Evolutionary conservation across 78 protist genomes (phyloP).

Genomic region (Dictyostelium capitatum): DNA sequence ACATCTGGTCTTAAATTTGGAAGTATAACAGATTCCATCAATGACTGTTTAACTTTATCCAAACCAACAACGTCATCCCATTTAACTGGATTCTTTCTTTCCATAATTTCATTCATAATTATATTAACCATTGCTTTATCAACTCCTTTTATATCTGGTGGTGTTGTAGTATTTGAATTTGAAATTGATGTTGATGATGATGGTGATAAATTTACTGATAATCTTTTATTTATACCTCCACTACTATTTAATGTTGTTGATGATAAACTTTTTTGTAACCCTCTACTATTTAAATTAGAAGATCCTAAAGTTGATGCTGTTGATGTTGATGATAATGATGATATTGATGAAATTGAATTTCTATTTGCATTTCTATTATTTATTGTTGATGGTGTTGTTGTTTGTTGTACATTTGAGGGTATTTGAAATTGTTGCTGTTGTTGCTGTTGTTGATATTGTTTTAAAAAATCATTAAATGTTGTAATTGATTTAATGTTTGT

Average conservation of each 20-base stretch:
- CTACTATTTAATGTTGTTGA: background rate
- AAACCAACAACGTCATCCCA: constrained; percentile 83
- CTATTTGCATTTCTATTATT: constrained; percentile 4
- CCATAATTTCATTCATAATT: constrained; percentile 83
- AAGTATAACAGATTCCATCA: constrained; percentile 83
- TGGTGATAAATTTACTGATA: background rate
- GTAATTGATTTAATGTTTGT: background rate
- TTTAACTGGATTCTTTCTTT: constrained; percentile 34
- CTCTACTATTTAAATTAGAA: background rate
- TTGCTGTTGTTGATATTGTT: background rate
- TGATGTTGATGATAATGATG: background rate
- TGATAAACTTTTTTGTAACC: background rate
- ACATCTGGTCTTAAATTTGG: constrained; percentile 85
- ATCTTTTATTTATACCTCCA: background rate
- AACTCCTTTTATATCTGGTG: constrained; percentile 73
- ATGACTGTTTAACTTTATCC: constrained; percentile 72
- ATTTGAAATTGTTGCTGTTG: background rate
- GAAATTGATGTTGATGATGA: constrained; percentile 2
- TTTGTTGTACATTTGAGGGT: background rate
- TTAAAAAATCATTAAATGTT: background rate
- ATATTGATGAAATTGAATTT: background rate
- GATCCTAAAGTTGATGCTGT: background rate
- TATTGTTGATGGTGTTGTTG: background rate
- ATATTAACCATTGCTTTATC: constrained; percentile 32
- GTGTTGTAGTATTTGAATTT: background rate